These are phyloP conservation scores for Citrus maxima DNA, from an alignment of 345 rosid species.

Conservation along the genomic window DNA sequence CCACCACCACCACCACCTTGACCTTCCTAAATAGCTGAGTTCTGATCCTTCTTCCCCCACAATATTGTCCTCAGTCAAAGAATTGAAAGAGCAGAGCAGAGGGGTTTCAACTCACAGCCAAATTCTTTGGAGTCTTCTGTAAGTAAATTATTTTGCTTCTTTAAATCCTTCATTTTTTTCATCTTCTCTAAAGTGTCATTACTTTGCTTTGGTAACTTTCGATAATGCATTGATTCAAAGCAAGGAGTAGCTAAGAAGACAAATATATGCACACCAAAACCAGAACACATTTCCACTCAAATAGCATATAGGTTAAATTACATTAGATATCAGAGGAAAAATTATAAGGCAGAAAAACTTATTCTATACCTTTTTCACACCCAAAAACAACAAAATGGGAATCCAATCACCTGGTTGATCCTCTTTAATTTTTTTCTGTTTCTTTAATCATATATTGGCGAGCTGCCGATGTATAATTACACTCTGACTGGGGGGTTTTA, in stretches of 20 bases:
- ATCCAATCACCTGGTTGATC: constrained; percentile 51
- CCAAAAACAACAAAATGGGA: constrained; percentile 30
- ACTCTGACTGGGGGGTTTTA: constrained; percentile 39
- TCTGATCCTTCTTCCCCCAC: constrained; percentile 17
- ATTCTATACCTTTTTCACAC: constrained; percentile 61
- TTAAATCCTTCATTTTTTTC: background rate
- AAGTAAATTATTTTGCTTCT: constrained; percentile 18
- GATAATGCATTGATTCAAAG: constrained; percentile 12
- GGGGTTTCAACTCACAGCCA: background rate
- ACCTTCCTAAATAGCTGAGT: constrained; percentile 18
- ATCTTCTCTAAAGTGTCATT: background rate
- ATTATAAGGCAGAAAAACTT: constrained; percentile 23
- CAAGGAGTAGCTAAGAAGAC: background rate
- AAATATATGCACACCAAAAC: constrained; percentile 48
- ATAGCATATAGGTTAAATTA: constrained; percentile 37
- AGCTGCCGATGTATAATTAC: constrained; percentile 59
- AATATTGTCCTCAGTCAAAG: background rate
- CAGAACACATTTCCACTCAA: constrained; percentile 46
- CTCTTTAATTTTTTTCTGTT: constrained; percentile 27
- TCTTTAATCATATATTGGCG: constrained; percentile 48
- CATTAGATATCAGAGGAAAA: constrained; percentile 39
- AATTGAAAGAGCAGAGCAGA: background rate
- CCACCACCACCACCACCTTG: background rate
- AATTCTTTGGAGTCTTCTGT: background rate
- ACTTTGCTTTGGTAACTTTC: background rate